These are phyloP conservation scores for Pichia deserticola DNA, from an alignment of 805 yeast genomes.

Conservation along the genomic window DNA sequence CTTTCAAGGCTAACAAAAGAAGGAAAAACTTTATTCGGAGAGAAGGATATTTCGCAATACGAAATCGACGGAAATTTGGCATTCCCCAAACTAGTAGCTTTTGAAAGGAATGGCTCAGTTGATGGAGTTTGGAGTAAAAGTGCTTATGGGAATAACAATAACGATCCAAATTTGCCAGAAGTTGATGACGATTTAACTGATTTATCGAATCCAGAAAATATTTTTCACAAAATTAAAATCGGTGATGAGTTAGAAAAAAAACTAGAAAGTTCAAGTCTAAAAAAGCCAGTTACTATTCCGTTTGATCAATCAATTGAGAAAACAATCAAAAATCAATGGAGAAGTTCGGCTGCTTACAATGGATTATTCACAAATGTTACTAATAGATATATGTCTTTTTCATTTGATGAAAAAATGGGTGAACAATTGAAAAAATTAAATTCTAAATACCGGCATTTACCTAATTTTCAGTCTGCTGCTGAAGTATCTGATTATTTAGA, in stretches of 20 bases:
- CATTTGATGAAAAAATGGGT: slow-evolving; percentile 23
- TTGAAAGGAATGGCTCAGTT: slow-evolving; percentile 32
- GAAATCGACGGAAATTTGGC: slow-evolving; percentile 12
- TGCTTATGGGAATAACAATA: slow-evolving; percentile 8
- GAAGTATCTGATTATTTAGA: slow-evolving; percentile 16
- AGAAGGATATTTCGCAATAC: slow-evolving; percentile 4
- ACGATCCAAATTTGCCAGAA: slow-evolving; percentile 19
- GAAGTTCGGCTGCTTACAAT: slow-evolving; percentile 31
- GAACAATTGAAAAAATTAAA: slow-evolving; percentile 7
- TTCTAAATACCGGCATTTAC: slow-evolving; percentile 9
- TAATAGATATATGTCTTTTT: slow-evolving; percentile 31
- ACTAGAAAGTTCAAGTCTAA: slow-evolving; percentile 25
- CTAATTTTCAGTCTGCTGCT: slow-evolving; percentile 23
- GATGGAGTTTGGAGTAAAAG: slow-evolving; percentile 36
- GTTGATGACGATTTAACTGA: slow-evolving; percentile 4
- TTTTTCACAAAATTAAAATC: slow-evolving; percentile 8
- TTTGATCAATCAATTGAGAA: neutral
- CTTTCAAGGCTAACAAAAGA: slow-evolving; percentile 24
- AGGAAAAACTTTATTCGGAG: slow-evolving; percentile 21
- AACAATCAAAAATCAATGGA: slow-evolving; percentile 28
- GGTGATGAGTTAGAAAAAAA: slow-evolving; percentile 9
- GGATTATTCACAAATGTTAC: slow-evolving; percentile 38
- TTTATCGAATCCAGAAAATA: slow-evolving; percentile 4
- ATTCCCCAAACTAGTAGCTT: slow-evolving; percentile 31
- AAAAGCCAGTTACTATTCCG: slow-evolving; percentile 24